phyloP scores from a whole-genome alignment of 768 basidiomycete species.

The Mycena pura region DNA sequence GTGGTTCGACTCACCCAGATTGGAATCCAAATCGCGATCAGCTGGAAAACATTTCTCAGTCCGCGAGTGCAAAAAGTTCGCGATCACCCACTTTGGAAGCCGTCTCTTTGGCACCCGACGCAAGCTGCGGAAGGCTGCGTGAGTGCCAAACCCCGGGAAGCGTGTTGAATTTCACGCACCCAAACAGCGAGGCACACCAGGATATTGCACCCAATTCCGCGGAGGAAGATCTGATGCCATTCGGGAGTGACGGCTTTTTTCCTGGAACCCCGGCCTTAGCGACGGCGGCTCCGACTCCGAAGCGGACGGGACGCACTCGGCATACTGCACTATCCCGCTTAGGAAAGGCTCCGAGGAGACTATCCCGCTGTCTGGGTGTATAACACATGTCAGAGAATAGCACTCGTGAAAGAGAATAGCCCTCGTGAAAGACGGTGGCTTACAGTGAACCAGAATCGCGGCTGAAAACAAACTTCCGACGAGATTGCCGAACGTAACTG shows the following conservation, averaged over 20 bases:
- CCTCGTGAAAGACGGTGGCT: slow-evolving; percentile 27
- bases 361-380: slow-evolving; percentile 64
- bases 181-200: slow-evolving; percentile 75
- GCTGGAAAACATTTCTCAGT: slow-evolving; percentile 35
- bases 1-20: slow-evolving; percentile 52
- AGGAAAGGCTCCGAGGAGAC: slow-evolving; percentile 64
- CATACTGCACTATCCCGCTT: slow-evolving; percentile 56
- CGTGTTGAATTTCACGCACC: slow-evolving; percentile 53
- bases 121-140: slow-evolving; percentile 55
- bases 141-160: background rate
- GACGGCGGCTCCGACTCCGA: no score
- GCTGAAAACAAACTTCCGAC: slow-evolving; percentile 73
- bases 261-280: no score
- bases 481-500: slow-evolving; percentile 74
- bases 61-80: background rate
- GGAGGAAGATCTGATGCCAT: slow-evolving; percentile 76
- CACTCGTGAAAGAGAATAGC: no score
- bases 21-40: slow-evolving; percentile 73
- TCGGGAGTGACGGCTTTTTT: slow-evolving; percentile 66
- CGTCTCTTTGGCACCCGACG: slow-evolving; percentile 68
- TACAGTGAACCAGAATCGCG: slow-evolving; percentile 70
- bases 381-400: background rate
- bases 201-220: slow-evolving; percentile 81
- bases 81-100: slow-evolving; percentile 59
- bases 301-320: slow-evolving; percentile 68